Evolutionary conservation across 1,284 basidiomycete genomes (phyloP).

Genomic region (Fistulina hepatica): DNA sequence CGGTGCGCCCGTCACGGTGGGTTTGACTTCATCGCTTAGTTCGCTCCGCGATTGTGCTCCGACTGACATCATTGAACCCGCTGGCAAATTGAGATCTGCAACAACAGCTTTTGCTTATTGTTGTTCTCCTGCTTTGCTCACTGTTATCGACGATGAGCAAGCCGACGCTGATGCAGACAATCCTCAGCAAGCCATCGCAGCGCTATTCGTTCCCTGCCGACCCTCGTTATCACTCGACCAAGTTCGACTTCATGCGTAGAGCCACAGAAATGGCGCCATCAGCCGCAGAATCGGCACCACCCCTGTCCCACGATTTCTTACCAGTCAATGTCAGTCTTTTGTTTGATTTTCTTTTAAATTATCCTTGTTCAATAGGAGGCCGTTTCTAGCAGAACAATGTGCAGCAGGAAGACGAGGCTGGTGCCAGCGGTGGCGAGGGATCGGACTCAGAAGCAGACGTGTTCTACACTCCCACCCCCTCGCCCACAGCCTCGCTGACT

Average conservation of each 20-base stretch:
- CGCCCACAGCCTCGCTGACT: background rate
- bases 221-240: constrained; percentile 40
- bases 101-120: no score
- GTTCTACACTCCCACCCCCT: constrained; percentile 13
- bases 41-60: no score
- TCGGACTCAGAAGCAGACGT: constrained; percentile 6
- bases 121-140: no score
- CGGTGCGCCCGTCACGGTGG: no score
- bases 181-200: constrained; percentile 48
- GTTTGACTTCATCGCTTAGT: no score
- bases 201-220: constrained; percentile 36
- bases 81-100: no score
- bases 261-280: constrained; percentile 17
- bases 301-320: background rate
- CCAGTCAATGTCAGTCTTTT: background rate
- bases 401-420: background rate
- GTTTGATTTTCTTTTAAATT: background rate
- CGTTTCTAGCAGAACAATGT: constrained; percentile 5
- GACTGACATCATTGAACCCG: no score
- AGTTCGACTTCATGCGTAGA: constrained; percentile 29
- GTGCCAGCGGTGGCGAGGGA: background rate
- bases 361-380: background rate
- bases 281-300: background rate
- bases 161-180: constrained; percentile 45
- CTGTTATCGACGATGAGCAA: constrained; percentile 31